These are phyloP conservation scores for Austroboletus sp. DNA, from an alignment of 1,284 basidiomycete genomes.

Conservation along the genomic window DNA sequence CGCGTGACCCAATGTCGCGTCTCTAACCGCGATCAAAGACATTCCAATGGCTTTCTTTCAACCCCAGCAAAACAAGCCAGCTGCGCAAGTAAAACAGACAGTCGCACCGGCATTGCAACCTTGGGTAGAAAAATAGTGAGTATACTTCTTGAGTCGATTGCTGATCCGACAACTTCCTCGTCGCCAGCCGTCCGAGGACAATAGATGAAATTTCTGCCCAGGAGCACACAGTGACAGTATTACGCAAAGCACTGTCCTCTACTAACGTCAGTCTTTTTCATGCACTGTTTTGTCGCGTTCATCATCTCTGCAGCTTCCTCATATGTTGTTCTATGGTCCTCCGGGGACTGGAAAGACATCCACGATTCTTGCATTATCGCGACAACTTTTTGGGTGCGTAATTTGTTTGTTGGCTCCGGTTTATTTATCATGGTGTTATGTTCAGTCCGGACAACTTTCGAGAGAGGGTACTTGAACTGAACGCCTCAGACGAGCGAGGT, in stretches of 20 bases:
- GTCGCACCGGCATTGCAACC: conserved; percentile 71
- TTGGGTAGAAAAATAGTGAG: conserved; percentile 97
- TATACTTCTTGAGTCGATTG: conserved; percentile 3
- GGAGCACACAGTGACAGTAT: conserved; percentile 90
- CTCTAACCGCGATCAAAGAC: neutral
- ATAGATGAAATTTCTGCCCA: conserved; percentile 97
- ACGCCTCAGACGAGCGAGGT: conserved; percentile 97
- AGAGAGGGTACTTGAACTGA: conserved; percentile 92
- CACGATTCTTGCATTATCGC: conserved; percentile 89
- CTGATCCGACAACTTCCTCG: conserved; percentile 7
- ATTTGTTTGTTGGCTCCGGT: neutral
- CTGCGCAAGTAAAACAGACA: conserved; percentile 37
- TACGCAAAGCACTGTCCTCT: conserved; percentile 85
- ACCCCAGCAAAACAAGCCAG: conserved; percentile 38
- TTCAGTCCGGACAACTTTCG: conserved; percentile 90
- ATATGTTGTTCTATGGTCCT: conserved; percentile 99
- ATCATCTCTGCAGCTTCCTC: conserved; percentile 69
- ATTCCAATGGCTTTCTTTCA: conserved; percentile 57
- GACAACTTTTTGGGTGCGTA: conserved; percentile 88
- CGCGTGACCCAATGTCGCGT: conserved; percentile 36
- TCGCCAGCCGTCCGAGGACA: conserved; percentile 83
- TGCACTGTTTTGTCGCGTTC: neutral
- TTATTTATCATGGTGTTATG: conserved; percentile 1
- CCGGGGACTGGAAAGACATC: conserved; percentile 99
- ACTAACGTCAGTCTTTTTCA: conserved; percentile 67